Evolutionary conservation across 1,284 basidiomycete species (phyloP), one percentile per base, ranked within the genome.

Genomic region (Waitea zeae): DNA sequence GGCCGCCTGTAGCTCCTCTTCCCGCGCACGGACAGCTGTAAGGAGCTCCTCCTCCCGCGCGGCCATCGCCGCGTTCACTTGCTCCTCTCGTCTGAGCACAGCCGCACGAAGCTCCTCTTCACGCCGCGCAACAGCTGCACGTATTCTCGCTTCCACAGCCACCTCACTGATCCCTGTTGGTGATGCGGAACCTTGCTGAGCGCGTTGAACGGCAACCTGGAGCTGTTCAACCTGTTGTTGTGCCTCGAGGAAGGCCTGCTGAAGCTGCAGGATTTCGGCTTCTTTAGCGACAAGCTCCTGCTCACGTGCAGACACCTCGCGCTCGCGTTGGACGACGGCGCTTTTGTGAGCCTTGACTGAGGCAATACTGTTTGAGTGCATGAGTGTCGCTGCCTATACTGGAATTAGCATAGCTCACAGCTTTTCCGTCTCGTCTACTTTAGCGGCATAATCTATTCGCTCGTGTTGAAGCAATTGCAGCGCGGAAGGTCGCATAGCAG

Each of bases 401-500:
- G n/a, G n/a, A n/a, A n/a, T n/a, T n/a, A n/a, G n/a, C n/a, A n/a
- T n/a, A n/a, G 57, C 70, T 24, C 38, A 84, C 83, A 82, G 70
- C 45, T 79, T 84, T 42, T 81, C 72, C 1, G 80, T 72, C 43
- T 87, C 78, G n/a, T 67, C 53, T 2, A 82, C 68, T 42, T 80
- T 81, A 45, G 63, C 62, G 1, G 74, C 73, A n/a, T 81, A 61
- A 29, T 78, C 69, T 12, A 87, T 52, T 2, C 79, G 69, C 45
- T 84, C 81, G 41, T 83, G 72, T 45, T 80, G 73, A 6, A 87
- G 64, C 5, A 88, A 62, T 49, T 84, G 79, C 6, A 68, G 62
- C 0, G 81, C 79, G 1, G 81, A 86, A 2, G 83, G 84, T 28
- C 83, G 69, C 69, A 81, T 78, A 2, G 80, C 79, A 4, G 83